Evolutionary conservation across 495 filamentous ascomycete genomes (phyloP).

Genomic region (Xylaria intraflava): DNA sequence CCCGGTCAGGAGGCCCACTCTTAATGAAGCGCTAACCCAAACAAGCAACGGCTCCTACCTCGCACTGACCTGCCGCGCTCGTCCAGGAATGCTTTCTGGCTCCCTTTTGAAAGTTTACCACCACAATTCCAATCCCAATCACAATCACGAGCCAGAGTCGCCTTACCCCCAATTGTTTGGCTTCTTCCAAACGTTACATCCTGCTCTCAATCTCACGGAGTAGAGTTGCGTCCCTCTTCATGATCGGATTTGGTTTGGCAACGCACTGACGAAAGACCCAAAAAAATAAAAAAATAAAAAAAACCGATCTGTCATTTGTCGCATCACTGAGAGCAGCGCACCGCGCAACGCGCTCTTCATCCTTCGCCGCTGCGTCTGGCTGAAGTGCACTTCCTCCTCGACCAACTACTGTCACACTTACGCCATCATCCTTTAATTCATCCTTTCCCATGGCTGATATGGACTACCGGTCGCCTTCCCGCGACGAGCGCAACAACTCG

Average conservation of each 20-base stretch:
- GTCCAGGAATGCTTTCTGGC: neutral
- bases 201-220: too few relatives aligned
- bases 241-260: neutral
- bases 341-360: neutral
- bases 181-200: too few relatives aligned
- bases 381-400: neutral
- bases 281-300: neutral
- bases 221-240: neutral
- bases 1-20: too few relatives aligned
- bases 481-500: slow-evolving; percentile 19
- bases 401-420: neutral
- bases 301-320: neutral
- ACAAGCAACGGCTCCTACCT: neutral
- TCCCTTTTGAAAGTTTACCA: neutral
- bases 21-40: neutral
- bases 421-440: neutral
- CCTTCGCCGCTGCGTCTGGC: neutral
- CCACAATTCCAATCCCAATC: too few relatives aligned
- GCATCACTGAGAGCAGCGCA: neutral
- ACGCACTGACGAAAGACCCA: neutral
- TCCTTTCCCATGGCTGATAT: slow-evolving; percentile 7
- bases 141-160: neutral
- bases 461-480: slow-evolving; percentile 26
- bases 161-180: neutral
- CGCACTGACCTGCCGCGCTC: too few relatives aligned